phyloP scores from a whole-genome alignment of 768 basidiomycete genomes.

The Collybia nuda region DNA sequence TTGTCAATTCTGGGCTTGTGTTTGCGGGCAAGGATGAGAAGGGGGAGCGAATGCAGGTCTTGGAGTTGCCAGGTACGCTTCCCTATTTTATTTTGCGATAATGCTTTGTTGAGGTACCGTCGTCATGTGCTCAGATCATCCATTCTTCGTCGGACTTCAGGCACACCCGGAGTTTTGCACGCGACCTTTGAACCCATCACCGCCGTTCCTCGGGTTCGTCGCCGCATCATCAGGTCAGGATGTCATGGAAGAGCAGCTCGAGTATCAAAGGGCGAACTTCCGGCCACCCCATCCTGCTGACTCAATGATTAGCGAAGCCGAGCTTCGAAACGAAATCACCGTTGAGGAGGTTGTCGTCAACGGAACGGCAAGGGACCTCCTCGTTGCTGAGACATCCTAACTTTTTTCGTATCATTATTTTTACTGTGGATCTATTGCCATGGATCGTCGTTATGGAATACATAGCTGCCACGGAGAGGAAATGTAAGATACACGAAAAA shows the following conservation, averaged over 20 bases:
- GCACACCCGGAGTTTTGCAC: constrained; percentile 99
- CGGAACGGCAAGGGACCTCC: constrained; percentile 16
- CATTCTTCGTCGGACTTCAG: constrained; percentile 92
- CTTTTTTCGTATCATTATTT: too few species aligned
- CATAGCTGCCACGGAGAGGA: too few species aligned
- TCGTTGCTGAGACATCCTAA: constrained; percentile 3
- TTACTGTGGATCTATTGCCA: too few species aligned
- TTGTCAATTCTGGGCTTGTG: constrained; percentile 62
- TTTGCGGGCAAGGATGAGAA: constrained; percentile 91
- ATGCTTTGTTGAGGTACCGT: neutral
- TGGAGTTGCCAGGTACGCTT: constrained; percentile 78
- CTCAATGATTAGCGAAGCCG: constrained; percentile 71
- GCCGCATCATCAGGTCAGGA: constrained; percentile 61
- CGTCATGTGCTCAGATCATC: constrained; percentile 62
- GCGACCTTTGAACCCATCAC: constrained; percentile 94
- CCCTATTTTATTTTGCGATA: neutral
- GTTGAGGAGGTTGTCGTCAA: constrained; percentile 20
- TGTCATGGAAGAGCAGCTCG: constrained; percentile 72
- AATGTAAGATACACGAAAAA: neutral
- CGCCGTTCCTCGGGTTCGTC: constrained; percentile 94
- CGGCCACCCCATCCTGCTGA: constrained; percentile 74
- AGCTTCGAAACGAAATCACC: constrained; percentile 34
- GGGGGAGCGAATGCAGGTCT: constrained; percentile 95
- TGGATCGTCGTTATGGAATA: too few species aligned
- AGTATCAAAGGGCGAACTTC: constrained; percentile 59